Evolutionary conservation across 805 yeast genomes (phyloP).

Genomic region (Wickerhamomyces mucosus): DNA sequence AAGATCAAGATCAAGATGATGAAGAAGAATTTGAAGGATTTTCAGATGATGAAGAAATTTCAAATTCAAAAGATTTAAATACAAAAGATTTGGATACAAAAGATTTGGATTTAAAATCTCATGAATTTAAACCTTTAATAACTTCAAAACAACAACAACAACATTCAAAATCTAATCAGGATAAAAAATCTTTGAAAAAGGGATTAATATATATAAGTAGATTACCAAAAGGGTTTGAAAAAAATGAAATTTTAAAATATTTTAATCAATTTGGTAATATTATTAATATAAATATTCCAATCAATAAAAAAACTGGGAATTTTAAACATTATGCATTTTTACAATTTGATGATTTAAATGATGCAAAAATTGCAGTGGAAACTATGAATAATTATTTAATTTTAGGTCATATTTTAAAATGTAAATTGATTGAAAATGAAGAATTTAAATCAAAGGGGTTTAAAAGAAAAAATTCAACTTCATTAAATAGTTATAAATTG

Average conservation of each 20-base stretch:
- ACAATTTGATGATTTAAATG: conserved; percentile 66
- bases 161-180: conserved; percentile 16
- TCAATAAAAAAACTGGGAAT: conserved; percentile 84
- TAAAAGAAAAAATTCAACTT: conserved; percentile 24
- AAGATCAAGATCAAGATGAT: conserved; percentile 5
- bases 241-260: conserved; percentile 62
- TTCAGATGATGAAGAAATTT: conserved; percentile 6
- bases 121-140: conserved; percentile 18
- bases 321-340: conserved; percentile 89
- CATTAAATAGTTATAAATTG: conserved; percentile 12
- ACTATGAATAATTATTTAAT: conserved; percentile 92
- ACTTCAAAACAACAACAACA: conserved; percentile 7
- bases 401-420: conserved; percentile 80
- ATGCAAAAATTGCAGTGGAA: conserved; percentile 84
- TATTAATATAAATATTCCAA: conserved; percentile 65
- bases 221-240: conserved; percentile 88
- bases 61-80: conserved; percentile 12
- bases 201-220: conserved; percentile 87
- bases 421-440: conserved; percentile 44
- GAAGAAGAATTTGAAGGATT: conserved; percentile 7
- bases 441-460: conserved; percentile 26
- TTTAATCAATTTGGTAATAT: conserved; percentile 88
- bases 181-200: conserved; percentile 28
- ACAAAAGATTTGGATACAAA: conserved; percentile 12
- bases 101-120: conserved; percentile 17